Evolutionary conservation across 106 monocot species (phyloP).

Genomic region (Hemerocallis citrina): DNA sequence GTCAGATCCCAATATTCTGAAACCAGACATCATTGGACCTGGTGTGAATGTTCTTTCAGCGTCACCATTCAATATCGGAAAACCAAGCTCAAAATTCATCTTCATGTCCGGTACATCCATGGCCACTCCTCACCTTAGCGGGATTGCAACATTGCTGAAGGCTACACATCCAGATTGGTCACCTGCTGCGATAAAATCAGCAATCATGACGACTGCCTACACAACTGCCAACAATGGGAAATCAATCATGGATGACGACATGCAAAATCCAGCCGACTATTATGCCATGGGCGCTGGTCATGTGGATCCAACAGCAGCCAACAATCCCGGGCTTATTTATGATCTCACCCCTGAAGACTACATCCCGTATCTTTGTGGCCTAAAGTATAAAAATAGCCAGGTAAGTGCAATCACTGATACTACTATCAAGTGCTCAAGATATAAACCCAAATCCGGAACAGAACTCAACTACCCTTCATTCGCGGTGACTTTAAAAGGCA

Average conservation of each 20-base stretch:
- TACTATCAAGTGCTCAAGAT: background rate
- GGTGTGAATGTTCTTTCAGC: conserved; percentile 32
- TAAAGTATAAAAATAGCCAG: conserved; percentile 6
- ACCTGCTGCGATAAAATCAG: too few species aligned
- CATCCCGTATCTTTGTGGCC: too few species aligned
- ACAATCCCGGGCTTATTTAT: conserved; percentile 3
- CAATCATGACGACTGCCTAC: too few species aligned
- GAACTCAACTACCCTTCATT: conserved; percentile 13
- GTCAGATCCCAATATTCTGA: conserved; percentile 20
- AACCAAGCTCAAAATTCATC: too few species aligned
- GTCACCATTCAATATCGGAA: conserved; percentile 21
- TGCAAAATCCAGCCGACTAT: background rate
- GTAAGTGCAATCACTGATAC: background rate
- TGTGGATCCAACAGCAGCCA: background rate
- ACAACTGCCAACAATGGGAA: too few species aligned
- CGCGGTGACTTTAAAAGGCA: too few species aligned
- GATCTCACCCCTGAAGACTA: conserved; percentile 6
- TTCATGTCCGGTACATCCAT: too few species aligned
- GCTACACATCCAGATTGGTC: too few species aligned
- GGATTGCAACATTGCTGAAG: too few species aligned
- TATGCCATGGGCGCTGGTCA: conserved; percentile 1
- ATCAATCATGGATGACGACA: too few species aligned
- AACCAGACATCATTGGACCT: conserved; percentile 41
- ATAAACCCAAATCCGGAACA: background rate
- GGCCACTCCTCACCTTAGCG: too few species aligned